Base-by-base conservation (phyloP, 768 basidiomycete species). In the Leccinum uliginosum region DNA sequence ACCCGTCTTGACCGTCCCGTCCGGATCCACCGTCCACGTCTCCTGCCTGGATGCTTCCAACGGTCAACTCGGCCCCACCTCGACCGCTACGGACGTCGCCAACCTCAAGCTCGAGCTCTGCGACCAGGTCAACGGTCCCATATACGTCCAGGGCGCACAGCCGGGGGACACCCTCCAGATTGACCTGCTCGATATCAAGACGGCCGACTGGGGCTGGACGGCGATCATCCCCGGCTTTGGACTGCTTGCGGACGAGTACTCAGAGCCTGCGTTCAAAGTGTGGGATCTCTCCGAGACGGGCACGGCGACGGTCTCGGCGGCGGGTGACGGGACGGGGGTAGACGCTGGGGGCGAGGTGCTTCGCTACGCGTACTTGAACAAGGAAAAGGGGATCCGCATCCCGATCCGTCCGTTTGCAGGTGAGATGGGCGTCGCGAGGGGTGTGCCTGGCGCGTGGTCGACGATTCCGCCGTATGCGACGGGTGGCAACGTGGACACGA, bases 1-100 rank as follows among this genome's bases (percentile, higher is more conserved):
- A 14, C 84, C 84, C 0, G 75, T 75, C 17, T 59, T 83, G 29
- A 76, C 65, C 14, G 65, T 86, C 49, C 57, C 75, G 45, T 84
- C 83, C 2, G 84, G 83, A 15, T 79, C 81, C 3, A 78, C 74
- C 4, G 73, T 86, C 57, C 74, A 75, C 24, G 83, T 85, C 62
- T 81, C 83, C 63, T 86, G 83, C 59, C 74, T 83, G n/a, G 83
- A 85, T 64, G 83, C 78, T 2, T 83, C 83, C 24, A 84, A 84
- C 59, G 83, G 82, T 1, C 83, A 85, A 67, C 73, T 86, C 55
- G 78, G 75, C 1, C 64, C 76, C 24, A 56, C 71, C 5, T 80
- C 80, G 6, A 78, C 75, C 17, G 57, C 67, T 3, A 53, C 56
- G 1, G 59, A 73, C 24, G 62, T 85, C 34, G 59, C 68, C 14